Evolutionary conservation across 805 yeast species (phyloP), one percentile per base, ranked within the genome.

Genomic region (Scheffersomyces lignosus): DNA sequence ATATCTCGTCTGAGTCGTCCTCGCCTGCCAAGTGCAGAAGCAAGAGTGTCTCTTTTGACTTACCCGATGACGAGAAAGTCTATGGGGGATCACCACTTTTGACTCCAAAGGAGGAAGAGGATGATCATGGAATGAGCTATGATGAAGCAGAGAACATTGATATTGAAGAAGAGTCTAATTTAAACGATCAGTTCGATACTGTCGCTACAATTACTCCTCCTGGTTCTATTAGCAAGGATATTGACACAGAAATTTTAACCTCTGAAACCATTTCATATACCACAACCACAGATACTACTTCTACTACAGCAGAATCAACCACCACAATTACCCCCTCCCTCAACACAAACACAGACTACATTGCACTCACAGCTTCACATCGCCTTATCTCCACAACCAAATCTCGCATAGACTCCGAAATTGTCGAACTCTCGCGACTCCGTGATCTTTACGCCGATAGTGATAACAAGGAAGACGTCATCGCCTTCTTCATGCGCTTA

Each of bases 71-170:
- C 24, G 52, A 58, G 36, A 51, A 53, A 38, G 48, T 45, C 23
- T 62, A 60, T 37, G 58, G 60, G 26, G 46, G 47, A 38, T 56
- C 65, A 29, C 71, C 71, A 5, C 54, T 68, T 23, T 52, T 67
- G 34, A 68, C 73, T 2, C 73, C 73, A 4, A 66, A 65, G 40
- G 69, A 68, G 17, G 73, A 66, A 25, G 66, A 64, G 32, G 62
- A 64, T 36, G 65, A 60, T 18, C 56, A 57, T 39, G n/a, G n/a
- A n/a, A n/a, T n/a, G n/a, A n/a, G n/a, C n/a, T n/a, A n/a, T n/a
- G n/a, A n/a, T n/a, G n/a, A n/a, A n/a, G n/a, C n/a, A n/a, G n/a
- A n/a, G n/a, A n/a, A n/a, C n/a, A n/a, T n/a, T n/a, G 52, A 54
- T 18, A 52, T 51, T 15, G 51, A 47, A 25, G 37, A 32, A 17